Evolutionary conservation across 768 basidiomycete species (phyloP).

Genomic region (Galerina marginata): DNA sequence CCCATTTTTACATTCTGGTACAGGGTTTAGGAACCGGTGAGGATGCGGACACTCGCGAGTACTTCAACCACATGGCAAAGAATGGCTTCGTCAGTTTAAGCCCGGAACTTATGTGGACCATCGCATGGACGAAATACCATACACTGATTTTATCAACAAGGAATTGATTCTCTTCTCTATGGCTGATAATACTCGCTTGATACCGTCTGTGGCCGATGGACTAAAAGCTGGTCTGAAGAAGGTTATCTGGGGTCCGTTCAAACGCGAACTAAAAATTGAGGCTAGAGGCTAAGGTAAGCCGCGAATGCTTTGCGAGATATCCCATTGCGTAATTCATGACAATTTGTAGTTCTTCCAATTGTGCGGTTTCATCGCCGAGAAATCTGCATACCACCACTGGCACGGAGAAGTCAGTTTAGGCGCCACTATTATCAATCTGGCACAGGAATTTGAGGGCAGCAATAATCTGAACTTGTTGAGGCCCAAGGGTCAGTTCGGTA

Average conservation of each 20-base stretch:
- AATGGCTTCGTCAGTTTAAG: too few species aligned
- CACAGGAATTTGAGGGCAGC: constrained; percentile 92
- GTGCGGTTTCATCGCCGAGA: constrained; percentile 92
- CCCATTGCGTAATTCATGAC: not conserved
- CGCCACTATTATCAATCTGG: constrained; percentile 90
- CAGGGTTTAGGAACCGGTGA: too few species aligned
- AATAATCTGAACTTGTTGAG: constrained; percentile 91
- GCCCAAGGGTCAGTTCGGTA: constrained; percentile 95
- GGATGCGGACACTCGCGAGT: too few species aligned
- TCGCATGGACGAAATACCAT: too few species aligned
- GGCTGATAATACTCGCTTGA: constrained; percentile 98
- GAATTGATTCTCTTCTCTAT: constrained; percentile 89
- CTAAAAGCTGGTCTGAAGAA: constrained; percentile 98
- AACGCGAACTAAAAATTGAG: constrained; percentile 74
- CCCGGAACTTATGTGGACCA: too few species aligned
- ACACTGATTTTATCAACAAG: too few species aligned
- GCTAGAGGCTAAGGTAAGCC: constrained; percentile 82
- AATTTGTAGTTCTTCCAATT: constrained; percentile 82
- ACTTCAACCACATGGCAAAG: too few species aligned
- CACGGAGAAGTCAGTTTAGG: constrained; percentile 92
- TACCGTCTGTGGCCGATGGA: constrained; percentile 92
- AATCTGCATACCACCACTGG: constrained; percentile 81
- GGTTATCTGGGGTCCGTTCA: constrained; percentile 96
- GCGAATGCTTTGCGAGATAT: not conserved
- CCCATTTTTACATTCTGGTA: too few species aligned